Percentiles rank a stretch among this genome's conserved stretches.
phyloP scores from a whole-genome alignment of 2,329 filamentous ascomycete species.

The Ascocoryne sarcoides region DNA sequence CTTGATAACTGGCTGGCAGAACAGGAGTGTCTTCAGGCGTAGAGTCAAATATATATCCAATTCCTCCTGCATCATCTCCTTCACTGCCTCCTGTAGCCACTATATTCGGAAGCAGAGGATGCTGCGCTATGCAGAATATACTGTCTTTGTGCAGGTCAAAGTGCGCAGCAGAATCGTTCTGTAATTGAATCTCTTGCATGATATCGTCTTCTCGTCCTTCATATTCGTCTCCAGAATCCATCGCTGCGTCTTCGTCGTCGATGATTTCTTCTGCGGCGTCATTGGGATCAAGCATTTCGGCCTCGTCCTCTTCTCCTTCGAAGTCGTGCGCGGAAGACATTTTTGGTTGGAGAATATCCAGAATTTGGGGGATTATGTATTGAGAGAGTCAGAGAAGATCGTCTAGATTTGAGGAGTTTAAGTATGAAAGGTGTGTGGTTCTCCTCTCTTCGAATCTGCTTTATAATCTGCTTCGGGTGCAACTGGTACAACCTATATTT shows the following conservation, averaged over 20 bases:
- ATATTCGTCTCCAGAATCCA: constrained; percentile 67
- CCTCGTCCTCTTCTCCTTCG: constrained; percentile 47
- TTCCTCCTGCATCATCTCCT: constrained; percentile 54
- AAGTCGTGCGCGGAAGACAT: not conserved
- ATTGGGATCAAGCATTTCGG: constrained; percentile 65
- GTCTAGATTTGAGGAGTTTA: too few species aligned
- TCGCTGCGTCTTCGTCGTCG: constrained; percentile 62
- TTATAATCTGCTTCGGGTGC: not conserved
- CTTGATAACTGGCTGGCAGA: constrained; percentile 68
- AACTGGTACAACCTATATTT: too few species aligned
- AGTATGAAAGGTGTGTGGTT: too few species aligned
- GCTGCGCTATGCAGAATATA: constrained; percentile 90
- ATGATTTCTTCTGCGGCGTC: constrained; percentile 71
- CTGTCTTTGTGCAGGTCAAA: constrained; percentile 87
- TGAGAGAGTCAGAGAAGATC: not conserved
- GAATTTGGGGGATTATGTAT: not conserved
- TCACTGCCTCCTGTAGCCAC: constrained; percentile 78
- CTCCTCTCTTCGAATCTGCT: not conserved
- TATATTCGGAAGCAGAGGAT: constrained; percentile 68
- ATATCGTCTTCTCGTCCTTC: constrained; percentile 45
- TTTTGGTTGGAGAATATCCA: not conserved
- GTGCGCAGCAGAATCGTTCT: constrained; percentile 90
- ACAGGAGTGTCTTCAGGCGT: constrained; percentile 56
- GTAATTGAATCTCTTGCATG: constrained; percentile 58
- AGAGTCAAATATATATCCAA: constrained; percentile 78